Evolutionary conservation across 306 rosid genomes (phyloP), one percentile per base, ranked within the genome.

Genomic region (Leucaena leucocephala): DNA sequence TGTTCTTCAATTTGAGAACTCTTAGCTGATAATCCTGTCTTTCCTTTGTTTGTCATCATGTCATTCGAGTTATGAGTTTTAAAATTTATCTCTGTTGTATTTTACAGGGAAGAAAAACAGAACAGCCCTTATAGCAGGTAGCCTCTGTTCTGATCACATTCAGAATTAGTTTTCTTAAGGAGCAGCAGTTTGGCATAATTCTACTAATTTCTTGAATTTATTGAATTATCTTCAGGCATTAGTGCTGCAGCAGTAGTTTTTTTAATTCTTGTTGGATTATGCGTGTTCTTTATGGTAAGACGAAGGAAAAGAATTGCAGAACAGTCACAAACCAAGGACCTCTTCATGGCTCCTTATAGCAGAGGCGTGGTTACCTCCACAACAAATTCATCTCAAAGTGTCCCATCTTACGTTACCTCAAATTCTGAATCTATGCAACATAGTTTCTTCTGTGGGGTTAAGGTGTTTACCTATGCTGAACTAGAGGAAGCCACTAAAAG

Each of bases 401-500:
- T 79, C 66, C 89, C 94, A 35, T 88, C 99, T 74, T 92, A 87
- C 80, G 68, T 86, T 13, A 78, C 87, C 77, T 84, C 91, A 39
- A 90, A 57, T 72, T 68, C 87, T 4, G 91, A 75, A 39, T 62
- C 83, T 66, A 79, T 84, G 15, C 87, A 66, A 4, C 83, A 77
- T 9, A 88, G 96, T 84, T 80, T 76, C 84, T 89, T 91, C 86
- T 90, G 76, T 84, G 97, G 91, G 45, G 87, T 86, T 61, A 87
- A 87, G 76, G 87, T 95, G 69, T 95, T 92, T 81, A 91, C 76
- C 81, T 88, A 85, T 83, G 65, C 76, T 3, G 98, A 95, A 79
- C 82, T 95, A 35, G 96, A 89, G 81, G 97, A 88, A 85, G 94
- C 93, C 58, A 92, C 98, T 9, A 77, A 87, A 19, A 84, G 84